phyloP scores from a whole-genome alignment of 768 basidiomycete species.

The Phlebiopsis gigantea region DNA sequence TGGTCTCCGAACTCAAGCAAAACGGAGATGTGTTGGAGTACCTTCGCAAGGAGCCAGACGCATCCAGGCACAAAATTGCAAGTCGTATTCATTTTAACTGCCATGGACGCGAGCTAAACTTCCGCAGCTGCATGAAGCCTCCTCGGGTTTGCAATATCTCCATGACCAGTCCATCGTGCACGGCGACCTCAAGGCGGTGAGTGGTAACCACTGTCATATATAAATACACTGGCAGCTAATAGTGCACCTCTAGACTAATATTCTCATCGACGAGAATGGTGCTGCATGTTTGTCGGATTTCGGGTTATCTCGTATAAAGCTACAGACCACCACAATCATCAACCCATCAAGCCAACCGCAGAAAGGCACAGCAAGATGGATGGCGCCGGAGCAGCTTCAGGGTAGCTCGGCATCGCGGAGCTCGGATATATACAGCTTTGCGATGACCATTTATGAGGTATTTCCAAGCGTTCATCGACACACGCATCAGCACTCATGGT shows the following conservation, averaged over 20 bases:
- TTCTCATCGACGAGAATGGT: slow-evolving; percentile 17
- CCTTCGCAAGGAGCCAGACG: slow-evolving; percentile 7
- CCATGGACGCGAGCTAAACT: background rate
- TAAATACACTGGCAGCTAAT: too few species aligned
- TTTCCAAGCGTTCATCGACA: background rate
- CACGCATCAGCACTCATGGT: too few species aligned
- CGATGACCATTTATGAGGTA: slow-evolving; percentile 1
- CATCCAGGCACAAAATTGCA: slow-evolving; percentile 9
- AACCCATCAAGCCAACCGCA: too few species aligned
- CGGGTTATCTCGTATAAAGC: slow-evolving; percentile 16
- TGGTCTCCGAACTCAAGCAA: slow-evolving; percentile 14
- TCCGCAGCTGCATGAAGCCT: slow-evolving; percentile 17
- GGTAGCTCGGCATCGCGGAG: background rate
- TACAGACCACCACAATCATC: background rate
- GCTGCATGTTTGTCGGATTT: slow-evolving; percentile 21
- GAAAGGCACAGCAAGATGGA: background rate
- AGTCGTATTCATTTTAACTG: background rate
- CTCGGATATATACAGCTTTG: background rate
- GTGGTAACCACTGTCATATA: too few species aligned
- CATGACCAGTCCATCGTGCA: slow-evolving; percentile 22
- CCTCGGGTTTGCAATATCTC: slow-evolving; percentile 18
- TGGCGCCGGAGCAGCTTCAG: background rate
- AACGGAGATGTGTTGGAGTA: slow-evolving; percentile 10
- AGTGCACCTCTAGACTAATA: slow-evolving; percentile 13
- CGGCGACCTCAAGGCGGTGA: slow-evolving; percentile 20